Evolutionary conservation across 495 filamentous ascomycete species (phyloP).

Genomic region (Penicillium canescens): DNA sequence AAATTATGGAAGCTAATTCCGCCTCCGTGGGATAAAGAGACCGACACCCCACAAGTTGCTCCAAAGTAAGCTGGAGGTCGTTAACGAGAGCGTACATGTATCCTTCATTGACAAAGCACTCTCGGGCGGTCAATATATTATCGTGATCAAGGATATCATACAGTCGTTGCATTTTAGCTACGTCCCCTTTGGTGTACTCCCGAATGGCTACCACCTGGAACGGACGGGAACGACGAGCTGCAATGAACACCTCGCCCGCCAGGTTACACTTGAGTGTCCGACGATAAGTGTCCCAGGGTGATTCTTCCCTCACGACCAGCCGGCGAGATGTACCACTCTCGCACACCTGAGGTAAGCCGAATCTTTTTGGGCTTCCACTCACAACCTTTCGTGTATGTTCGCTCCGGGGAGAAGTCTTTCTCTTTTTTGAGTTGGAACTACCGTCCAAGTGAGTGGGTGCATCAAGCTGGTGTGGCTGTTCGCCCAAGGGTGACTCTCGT

Average conservation of each 20-base stretch:
- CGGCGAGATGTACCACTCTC: not conserved
- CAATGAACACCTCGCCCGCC: conserved; percentile 11
- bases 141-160: conserved; percentile 1
- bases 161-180: not conserved
- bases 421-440: conserved; percentile 4
- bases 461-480: conserved; percentile 4
- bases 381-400: conserved; percentile 8
- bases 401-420: not conserved
- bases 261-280: conserved; percentile 3
- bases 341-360: conserved; percentile 7
- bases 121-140: conserved; percentile 11
- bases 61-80: conserved; percentile 10
- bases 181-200: conserved; percentile 1
- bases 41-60: conserved; percentile 10
- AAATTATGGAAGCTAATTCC: conserved; percentile 15
- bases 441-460: not conserved
- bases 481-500: not conserved
- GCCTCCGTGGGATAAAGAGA: conserved; percentile 9
- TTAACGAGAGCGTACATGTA: conserved; percentile 4
- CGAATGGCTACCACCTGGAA: conserved; percentile 8
- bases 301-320: conserved; percentile 10
- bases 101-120: conserved; percentile 7
- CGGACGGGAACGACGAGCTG: not conserved
- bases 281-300: conserved; percentile 16
- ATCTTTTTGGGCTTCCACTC: conserved; percentile 1